phyloP scores from a whole-genome alignment of 2,329 filamentous ascomycete genomes.

The Pseudogymnoascus sp. region DNA sequence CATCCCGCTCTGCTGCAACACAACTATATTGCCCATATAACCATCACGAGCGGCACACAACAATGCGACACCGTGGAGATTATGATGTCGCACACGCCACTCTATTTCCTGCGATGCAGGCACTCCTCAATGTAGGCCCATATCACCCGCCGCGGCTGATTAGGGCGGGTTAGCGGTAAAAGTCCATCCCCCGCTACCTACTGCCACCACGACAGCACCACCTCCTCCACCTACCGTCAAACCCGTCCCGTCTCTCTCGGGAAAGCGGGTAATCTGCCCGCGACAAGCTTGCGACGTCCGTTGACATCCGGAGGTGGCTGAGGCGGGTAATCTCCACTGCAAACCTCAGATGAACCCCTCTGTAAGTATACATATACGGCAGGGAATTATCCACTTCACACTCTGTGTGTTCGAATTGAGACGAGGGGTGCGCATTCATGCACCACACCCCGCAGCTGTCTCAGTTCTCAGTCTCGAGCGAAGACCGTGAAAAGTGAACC shows the following conservation, averaged over 20 bases:
- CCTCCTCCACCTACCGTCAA: not conserved
- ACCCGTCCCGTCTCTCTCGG: not conserved
- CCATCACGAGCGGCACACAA: not conserved
- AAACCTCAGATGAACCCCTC: not conserved
- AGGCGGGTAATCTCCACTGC: not conserved
- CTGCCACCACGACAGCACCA: not conserved
- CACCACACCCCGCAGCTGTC: not conserved
- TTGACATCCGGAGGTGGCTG: not conserved
- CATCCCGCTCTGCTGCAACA: not conserved
- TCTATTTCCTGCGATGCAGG: not conserved
- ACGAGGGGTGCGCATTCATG: not conserved
- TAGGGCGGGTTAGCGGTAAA: not conserved
- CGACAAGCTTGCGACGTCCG: not conserved
- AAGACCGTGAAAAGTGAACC: not conserved
- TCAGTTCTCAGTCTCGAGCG: not conserved
- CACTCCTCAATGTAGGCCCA: not conserved
- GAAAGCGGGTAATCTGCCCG: not conserved
- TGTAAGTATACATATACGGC: not conserved
- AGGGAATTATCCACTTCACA: not conserved
- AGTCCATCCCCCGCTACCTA: not conserved
- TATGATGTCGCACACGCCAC: not conserved
- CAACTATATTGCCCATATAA: not conserved
- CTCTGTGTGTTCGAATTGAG: not conserved
- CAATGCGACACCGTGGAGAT: not conserved
- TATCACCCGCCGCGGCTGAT: not conserved